Evolutionary conservation across 352 stramenopile species (phyloP), one percentile per base, ranked within the genome.

Genomic region (Globisporangium viniferum): DNA sequence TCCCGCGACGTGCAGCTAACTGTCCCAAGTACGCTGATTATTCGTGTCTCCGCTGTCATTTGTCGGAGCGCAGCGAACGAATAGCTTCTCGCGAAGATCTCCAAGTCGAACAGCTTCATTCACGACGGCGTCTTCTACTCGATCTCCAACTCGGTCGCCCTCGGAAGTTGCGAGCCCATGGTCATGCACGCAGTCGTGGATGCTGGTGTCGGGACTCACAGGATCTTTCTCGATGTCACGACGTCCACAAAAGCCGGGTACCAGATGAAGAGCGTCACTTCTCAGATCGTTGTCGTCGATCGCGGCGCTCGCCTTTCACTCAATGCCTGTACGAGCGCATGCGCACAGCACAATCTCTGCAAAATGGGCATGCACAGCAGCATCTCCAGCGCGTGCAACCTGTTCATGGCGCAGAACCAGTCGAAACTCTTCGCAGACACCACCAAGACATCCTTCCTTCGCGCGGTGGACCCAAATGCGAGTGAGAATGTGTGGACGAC

Each of bases 1-100:
- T 66, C 68, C 10, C 73, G 73, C 41, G 68, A 71, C 39, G 51
- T 89, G 31, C 59, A 27, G 22, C 24, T 82, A 4, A 20, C 53
- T 29, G 44, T 67, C 5, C 70, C 75, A 29, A 90, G 76, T 27
- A 86, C 76, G 18, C 54, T 87, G 2, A 75, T 88, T 14, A 65
- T 90, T 14, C 71, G 77, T 56, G 68, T 84, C 20, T 65, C 54
- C 59, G 78, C 69, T 8, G 67, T 74, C 33, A 74, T 84, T 27
- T 90, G 81, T 44, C 78, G 79, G 5, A 88, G 86, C 66, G 67
- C 69, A 3, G 71, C 73, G 6, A 74, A 27, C n/a, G 81, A 90
- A 53, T 71, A 58, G 14, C 68, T 88, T 22, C 70, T 73, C 10
- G 78, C 67, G 4, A 67, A 70, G 24, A 72, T 90, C 27, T 68